Evolutionary conservation across 2,329 filamentous ascomycete genomes (phyloP).

Genomic region (Epichloe amarillans): DNA sequence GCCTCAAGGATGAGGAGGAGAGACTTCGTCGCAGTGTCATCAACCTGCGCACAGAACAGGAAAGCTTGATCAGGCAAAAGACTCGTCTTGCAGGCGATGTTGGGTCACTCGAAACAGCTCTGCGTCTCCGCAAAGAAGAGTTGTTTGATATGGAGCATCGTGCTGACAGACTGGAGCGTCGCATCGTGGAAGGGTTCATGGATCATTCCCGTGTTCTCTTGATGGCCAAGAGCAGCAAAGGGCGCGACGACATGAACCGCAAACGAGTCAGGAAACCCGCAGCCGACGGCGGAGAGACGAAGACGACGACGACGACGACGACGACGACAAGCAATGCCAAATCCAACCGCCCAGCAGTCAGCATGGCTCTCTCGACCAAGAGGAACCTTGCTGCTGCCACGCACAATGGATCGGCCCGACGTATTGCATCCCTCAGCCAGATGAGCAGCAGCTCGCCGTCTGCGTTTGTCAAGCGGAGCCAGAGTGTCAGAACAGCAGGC

Average conservation of each 20-base stretch:
- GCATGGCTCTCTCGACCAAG: conserved; percentile 41
- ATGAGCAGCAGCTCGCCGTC: conserved; percentile 62
- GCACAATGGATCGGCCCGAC: conserved; percentile 47
- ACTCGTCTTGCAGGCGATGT: conserved; percentile 72
- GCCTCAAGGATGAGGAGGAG: conserved; percentile 38
- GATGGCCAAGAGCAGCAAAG: conserved; percentile 50
- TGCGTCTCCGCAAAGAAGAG: conserved; percentile 80
- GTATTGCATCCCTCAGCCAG: conserved; percentile 83
- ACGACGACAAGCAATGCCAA: conserved; percentile 8
- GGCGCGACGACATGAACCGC: conserved; percentile 43
- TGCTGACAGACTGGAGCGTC: conserved; percentile 77
- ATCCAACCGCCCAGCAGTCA: conserved; percentile 26
- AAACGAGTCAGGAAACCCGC: conserved; percentile 37
- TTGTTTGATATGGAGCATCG: conserved; percentile 80
- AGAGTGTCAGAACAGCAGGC: conserved; percentile 56
- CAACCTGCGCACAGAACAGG: conserved; percentile 53
- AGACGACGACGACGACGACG: not conserved
- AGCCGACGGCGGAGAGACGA: conserved; percentile 7
- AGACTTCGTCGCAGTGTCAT: conserved; percentile 42
- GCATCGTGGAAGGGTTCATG: conserved; percentile 90
- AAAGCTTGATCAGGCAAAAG: conserved; percentile 66
- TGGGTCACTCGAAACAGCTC: conserved; percentile 78
- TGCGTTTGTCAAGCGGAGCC: conserved; percentile 59
- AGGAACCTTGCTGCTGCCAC: conserved; percentile 32
- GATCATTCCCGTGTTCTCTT: conserved; percentile 89